Base-by-base conservation (phyloP, 208 protist genomes). In the Leishmania guyanensis region DNA sequence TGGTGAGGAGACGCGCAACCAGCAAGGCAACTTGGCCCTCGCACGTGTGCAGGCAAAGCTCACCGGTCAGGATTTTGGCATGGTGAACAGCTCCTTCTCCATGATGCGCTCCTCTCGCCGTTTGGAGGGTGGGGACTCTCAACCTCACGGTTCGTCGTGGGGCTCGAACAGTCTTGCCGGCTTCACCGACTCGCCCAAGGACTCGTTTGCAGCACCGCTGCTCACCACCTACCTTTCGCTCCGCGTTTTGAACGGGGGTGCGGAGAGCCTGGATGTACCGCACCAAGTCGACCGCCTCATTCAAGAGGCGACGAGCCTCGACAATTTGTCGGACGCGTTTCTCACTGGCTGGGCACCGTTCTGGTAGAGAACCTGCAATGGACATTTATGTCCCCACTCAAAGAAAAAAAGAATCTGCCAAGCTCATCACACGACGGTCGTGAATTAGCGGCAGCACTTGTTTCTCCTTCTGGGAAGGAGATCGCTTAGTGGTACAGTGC, bases 271-370 rank as follows among this genome's bases (percentile, higher is more conserved):
- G 9, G 91, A 96, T 54, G 93, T 98, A 1, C 81, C 87, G 20
- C 87, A 92, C 58, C 96, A 98, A 80, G 96, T 98, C n/a, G 92
- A 98, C 48, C 89, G 90, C 2, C 92, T 98, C 33, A 96, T 98
- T 70, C 88, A 93, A 33, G 94, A 98, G 81, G 94, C 96, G 14
- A 98, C 94, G 10, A 95, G 92, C 74, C 86, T 97, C 14, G 91
- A 98, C 64, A 98, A 98, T 75, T 79, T 98, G 1, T 87, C 93
- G 1, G 94, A 97, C 51, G 96, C 96, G 10, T 98, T 94, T 80
- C 87, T 98, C 56, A 97, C 92, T 4, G 96, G 96, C 0, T 98
- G 96, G 96, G 93, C 93, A 48, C 96, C 96, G 10, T 98, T 97
- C 84, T 96, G 93, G 96, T 98, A 91, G 60, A 71, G 58, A 29